These are phyloP conservation scores for Xylariaceae sp. DNA, from an alignment of 2,329 filamentous ascomycete genomes.

Conservation along the genomic window DNA sequence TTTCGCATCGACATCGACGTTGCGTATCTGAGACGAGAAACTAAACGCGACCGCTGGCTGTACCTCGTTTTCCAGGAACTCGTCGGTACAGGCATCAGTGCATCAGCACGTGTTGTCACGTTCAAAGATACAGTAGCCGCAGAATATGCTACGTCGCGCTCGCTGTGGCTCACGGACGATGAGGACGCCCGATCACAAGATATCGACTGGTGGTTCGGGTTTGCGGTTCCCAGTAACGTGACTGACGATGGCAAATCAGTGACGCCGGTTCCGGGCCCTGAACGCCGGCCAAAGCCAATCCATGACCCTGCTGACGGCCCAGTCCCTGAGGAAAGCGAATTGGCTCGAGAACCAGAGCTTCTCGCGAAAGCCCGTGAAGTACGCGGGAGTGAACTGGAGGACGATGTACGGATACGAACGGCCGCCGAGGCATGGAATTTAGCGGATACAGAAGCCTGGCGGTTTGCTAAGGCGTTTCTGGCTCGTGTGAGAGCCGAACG, in stretches of 20 bases:
- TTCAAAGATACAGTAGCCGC: slow-evolving; percentile 80
- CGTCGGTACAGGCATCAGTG: slow-evolving; percentile 57
- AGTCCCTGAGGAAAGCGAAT: slow-evolving; percentile 47
- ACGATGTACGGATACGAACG: slow-evolving; percentile 44
- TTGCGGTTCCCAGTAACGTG: slow-evolving; percentile 60
- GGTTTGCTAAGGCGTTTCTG: slow-evolving; percentile 63
- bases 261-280: slow-evolving; percentile 54
- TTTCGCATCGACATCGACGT: slow-evolving; percentile 57
- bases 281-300: slow-evolving; percentile 48
- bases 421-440: slow-evolving; percentile 63
- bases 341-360: slow-evolving; percentile 50
- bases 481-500: slow-evolving; percentile 60
- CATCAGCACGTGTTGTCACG: slow-evolving; percentile 59
- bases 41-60: slow-evolving; percentile 75
- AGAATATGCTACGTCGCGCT: slow-evolving; percentile 55
- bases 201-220: slow-evolving; percentile 86
- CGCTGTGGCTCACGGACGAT: slow-evolving; percentile 78
- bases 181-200: slow-evolving; percentile 55
- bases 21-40: slow-evolving; percentile 60
- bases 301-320: slow-evolving; percentile 46
- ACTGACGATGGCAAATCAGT: slow-evolving; percentile 49
- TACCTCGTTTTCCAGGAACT: slow-evolving; percentile 63
- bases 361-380: slow-evolving; percentile 50
- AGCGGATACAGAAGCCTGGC: slow-evolving; percentile 73
- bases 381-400: slow-evolving; percentile 37